These are phyloP conservation scores for Xylariales sp. DNA, from an alignment of 2,329 filamentous ascomycete species.

Conservation along the genomic window DNA sequence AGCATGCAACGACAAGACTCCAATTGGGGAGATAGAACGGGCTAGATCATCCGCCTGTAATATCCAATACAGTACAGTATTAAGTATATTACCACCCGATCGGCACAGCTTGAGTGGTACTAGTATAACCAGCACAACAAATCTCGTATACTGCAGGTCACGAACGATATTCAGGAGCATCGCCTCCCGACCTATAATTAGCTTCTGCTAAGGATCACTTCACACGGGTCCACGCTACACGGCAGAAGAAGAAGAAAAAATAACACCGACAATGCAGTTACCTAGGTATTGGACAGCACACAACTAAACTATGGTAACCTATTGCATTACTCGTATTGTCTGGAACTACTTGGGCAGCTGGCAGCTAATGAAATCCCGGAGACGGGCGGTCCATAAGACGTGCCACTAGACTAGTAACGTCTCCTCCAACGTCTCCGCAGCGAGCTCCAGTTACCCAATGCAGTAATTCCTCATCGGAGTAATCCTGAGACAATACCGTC, in stretches of 20 bases:
- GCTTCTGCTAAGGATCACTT: not conserved
- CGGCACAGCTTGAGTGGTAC: constrained; percentile 7
- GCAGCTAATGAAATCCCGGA: not conserved
- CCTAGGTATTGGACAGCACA: not conserved
- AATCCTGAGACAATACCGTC: constrained; percentile 13
- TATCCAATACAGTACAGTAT: not conserved
- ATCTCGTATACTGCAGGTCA: constrained; percentile 6
- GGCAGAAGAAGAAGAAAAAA: not conserved
- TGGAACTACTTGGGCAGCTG: not conserved
- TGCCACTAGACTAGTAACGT: constrained; percentile 8
- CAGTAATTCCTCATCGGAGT: constrained; percentile 33
- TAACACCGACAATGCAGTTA: not conserved
- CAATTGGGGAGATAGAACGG: constrained; percentile 18
- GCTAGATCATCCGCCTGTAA: constrained; percentile 24
- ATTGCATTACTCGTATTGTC: not conserved
- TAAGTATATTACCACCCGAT: constrained; percentile 1
- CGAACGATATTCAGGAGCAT: constrained; percentile 1
- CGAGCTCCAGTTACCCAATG: constrained; percentile 33
- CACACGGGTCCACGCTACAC: not conserved
- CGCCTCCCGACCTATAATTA: constrained; percentile 9
- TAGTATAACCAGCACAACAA: not conserved
- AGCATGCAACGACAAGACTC: constrained; percentile 14
- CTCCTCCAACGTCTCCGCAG: constrained; percentile 29
- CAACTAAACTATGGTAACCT: not conserved
- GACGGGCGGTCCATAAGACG: not conserved